Evolutionary conservation across 495 filamentous ascomycete genomes (phyloP).

Genomic region (Annulohypoxylon stygium): DNA sequence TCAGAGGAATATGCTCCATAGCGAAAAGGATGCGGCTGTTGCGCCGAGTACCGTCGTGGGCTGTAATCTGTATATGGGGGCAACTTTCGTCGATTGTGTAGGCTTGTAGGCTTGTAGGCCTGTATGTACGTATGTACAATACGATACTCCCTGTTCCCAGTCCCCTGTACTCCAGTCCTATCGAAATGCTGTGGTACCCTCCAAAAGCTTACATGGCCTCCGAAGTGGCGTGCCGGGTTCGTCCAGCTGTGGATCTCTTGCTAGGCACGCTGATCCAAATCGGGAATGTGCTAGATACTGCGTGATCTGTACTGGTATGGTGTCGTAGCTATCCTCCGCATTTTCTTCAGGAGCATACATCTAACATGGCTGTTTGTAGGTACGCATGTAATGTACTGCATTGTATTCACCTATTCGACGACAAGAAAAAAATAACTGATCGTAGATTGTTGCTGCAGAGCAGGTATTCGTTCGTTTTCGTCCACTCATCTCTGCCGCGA

Average conservation of each 20-base stretch:
- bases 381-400: background rate
- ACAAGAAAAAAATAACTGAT: slow-evolving; percentile 9
- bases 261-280: slow-evolving; percentile 53
- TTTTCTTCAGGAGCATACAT: slow-evolving; percentile 34
- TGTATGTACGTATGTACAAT: slow-evolving; percentile 2
- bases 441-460: slow-evolving; percentile 28
- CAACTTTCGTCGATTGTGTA: slow-evolving; percentile 5
- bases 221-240: slow-evolving; percentile 52
- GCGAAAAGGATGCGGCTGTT: slow-evolving; percentile 44
- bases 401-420: background rate
- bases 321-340: slow-evolving; percentile 47
- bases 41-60: slow-evolving; percentile 39
- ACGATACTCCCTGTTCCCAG: slow-evolving; percentile 7
- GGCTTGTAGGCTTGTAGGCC: background rate
- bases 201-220: slow-evolving; percentile 50
- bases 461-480: slow-evolving; percentile 17
- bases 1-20: slow-evolving; percentile 18
- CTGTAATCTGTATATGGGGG: slow-evolving; percentile 22
- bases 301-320: slow-evolving; percentile 44
- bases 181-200: slow-evolving; percentile 51
- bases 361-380: slow-evolving; percentile 1
- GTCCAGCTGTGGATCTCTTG: slow-evolving; percentile 52
- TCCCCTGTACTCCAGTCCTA: slow-evolving; percentile 39
- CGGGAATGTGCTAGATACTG: slow-evolving; percentile 54
- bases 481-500: slow-evolving; percentile 23